phyloP scores from a whole-genome alignment of 2,329 filamentous ascomycete species.

The Pestalotiopsis sp. region DNA sequence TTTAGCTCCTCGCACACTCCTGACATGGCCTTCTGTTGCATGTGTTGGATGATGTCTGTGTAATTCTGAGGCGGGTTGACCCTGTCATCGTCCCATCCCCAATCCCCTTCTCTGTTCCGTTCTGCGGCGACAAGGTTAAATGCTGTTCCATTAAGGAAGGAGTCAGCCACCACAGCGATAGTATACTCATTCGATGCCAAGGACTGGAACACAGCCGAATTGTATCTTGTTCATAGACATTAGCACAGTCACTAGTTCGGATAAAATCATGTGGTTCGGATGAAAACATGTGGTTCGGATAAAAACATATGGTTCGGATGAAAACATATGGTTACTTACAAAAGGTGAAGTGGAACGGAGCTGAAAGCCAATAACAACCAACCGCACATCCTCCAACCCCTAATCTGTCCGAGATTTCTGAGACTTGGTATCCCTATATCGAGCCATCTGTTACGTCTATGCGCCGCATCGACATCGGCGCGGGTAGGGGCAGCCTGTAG shows the following conservation, averaged over 20 bases:
- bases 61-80: slow-evolving; percentile 17
- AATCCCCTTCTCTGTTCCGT: slow-evolving; percentile 18
- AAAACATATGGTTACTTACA: slow-evolving; percentile 11
- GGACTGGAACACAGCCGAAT: slow-evolving; percentile 22
- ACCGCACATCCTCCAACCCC: slow-evolving; percentile 13
- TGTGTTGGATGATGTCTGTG: slow-evolving; percentile 13
- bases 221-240: slow-evolving; percentile 16
- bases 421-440: slow-evolving; percentile 22
- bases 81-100: slow-evolving; percentile 17
- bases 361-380: slow-evolving; percentile 20
- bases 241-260: no score
- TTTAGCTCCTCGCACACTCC: slow-evolving; percentile 17
- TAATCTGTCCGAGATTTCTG: slow-evolving; percentile 18
- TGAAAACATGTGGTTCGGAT: no score
- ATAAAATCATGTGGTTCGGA: no score
- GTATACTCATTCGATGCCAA: slow-evolving; percentile 24
- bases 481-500: slow-evolving; percentile 36
- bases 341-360: slow-evolving; percentile 21
- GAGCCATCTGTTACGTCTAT: slow-evolving; percentile 15
- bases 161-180: slow-evolving; percentile 21
- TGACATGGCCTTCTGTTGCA: slow-evolving; percentile 19
- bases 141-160: slow-evolving; percentile 14
- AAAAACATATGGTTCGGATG: no score
- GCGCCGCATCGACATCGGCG: slow-evolving; percentile 29
- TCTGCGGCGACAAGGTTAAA: slow-evolving; percentile 19